Evolutionary conservation across 2,329 filamentous ascomycete genomes (phyloP).

Genomic region (Coleophoma cylindrospora): DNA sequence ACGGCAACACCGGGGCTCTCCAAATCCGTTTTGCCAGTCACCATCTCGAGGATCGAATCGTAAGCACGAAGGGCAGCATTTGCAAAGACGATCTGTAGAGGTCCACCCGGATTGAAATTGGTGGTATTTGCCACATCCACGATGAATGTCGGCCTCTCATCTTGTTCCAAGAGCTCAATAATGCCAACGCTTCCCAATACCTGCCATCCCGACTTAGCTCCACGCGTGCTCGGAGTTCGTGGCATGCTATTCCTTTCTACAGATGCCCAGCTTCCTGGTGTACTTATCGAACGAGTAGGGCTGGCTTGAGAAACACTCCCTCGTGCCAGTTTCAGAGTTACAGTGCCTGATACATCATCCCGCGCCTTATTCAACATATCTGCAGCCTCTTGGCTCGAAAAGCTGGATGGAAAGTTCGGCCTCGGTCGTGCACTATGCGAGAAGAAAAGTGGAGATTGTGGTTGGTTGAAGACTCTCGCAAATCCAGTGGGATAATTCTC

Average conservation of each 20-base stretch:
- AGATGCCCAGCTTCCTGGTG: conserved; percentile 43
- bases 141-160: conserved; percentile 72
- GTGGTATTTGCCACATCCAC: conserved; percentile 58
- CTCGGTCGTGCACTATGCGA: conserved; percentile 35
- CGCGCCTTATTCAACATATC: conserved; percentile 17
- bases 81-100: conserved; percentile 59
- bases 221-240: conserved; percentile 45
- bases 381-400: conserved; percentile 12
- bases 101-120: conserved; percentile 45
- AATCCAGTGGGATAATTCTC: conserved; percentile 24
- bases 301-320: conserved; percentile 45
- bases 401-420: conserved; percentile 35
- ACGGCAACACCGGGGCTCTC: conserved; percentile 29
- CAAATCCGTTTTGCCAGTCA: conserved; percentile 19
- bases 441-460: conserved; percentile 47
- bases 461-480: conserved; percentile 12
- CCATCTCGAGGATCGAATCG: conserved; percentile 19
- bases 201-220: conserved; percentile 41
- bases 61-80: conserved; percentile 60
- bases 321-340: conserved; percentile 49
- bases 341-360: conserved; percentile 30
- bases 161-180: conserved; percentile 69
- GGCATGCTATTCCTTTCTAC: conserved; percentile 47
- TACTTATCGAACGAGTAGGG: conserved; percentile 43
- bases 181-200: conserved; percentile 62